Base-by-base conservation (phyloP, 2,329 filamentous ascomycete species). In the Mariannaea sp. region DNA sequence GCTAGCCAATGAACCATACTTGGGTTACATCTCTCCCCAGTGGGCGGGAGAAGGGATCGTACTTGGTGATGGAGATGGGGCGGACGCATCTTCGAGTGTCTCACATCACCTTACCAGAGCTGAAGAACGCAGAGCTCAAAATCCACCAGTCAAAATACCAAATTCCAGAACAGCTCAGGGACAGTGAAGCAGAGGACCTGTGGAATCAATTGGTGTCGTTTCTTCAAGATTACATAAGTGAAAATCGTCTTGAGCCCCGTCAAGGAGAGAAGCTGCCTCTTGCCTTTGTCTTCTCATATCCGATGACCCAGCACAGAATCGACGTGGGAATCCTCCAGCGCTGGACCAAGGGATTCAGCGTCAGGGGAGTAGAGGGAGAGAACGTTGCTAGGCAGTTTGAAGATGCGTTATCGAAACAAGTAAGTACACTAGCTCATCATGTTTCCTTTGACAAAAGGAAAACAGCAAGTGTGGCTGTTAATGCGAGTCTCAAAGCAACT, bases 321-420 rank as follows among this genome's bases (percentile, higher is more conserved):
- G 91, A 97, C 64, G 90, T 96, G 72, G 93, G 92, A 62, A 82
- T 96, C 33, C 81, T 97, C 52, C 92, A 97, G 74, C 86, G 92
- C 64, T 97, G 93, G 93, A 97, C 93, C 63, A 97, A 97, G 79
- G 93, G 93, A 2, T 97, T 97, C 69, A 92, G 97, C 70, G 96
- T 97, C 71, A 82, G 85, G 20, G 92, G 91, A 30, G 91, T 97
- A 36, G 92, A 97, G 77, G 92, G 92, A 47, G 67, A 93, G 42
- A 93, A 97, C 67, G 89, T 96, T 22, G 92, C 96, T 9, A 90
- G 90, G 44, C 89, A 93, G 76, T 87, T 97, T 51, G 89, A 96
- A 74, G 83, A 81, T 47, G 90, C 91, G 16, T 77, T 97, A 54
- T 78, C 81, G 55, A 86, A 85, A 70, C 70, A 72, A 48, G 74